A percentile compares a stretch with the other conserved stretches of the same genome.
These are phyloP conservation scores for Sporothrix pallida DNA, from an alignment of 2,329 filamentous ascomycete species.

Conservation along the genomic window DNA sequence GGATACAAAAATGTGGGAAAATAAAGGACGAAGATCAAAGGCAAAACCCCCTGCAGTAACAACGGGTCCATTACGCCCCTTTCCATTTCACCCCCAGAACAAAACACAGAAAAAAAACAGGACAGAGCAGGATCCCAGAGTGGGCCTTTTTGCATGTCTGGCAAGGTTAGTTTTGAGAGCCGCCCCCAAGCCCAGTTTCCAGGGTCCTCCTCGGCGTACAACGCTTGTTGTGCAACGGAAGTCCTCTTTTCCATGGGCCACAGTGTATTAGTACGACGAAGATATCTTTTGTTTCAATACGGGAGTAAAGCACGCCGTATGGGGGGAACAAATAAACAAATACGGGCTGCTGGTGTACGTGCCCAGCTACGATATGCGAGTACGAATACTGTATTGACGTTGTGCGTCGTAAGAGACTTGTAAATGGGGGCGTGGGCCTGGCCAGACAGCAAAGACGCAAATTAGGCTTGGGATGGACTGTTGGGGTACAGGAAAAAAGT, in stretches of 20 bases:
- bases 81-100: neutral
- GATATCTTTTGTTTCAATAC: constrained; percentile 5
- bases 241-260: neutral
- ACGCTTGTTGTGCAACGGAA: constrained; percentile 1
- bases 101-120: constrained; percentile 11
- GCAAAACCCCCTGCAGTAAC: neutral
- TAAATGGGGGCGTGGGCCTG: neutral
- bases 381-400: constrained; percentile 9
- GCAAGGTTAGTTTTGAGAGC: neutral
- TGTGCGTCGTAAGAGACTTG: neutral
- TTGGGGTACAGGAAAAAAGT: no score
- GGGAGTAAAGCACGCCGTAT: neutral
- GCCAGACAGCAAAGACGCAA: no score
- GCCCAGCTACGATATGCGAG: neutral
- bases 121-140: constrained; percentile 14
- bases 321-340: neutral
- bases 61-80: constrained; percentile 23
- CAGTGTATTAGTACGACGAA: neutral
- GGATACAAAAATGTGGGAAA: neutral
- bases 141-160: constrained; percentile 12
- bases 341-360: neutral
- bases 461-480: no score
- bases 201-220: no score
- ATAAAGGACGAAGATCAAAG: neutral
- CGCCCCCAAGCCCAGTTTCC: constrained; percentile 9